phyloP scores from a whole-genome alignment of 768 basidiomycete species.

The Mycena rosella region DNA sequence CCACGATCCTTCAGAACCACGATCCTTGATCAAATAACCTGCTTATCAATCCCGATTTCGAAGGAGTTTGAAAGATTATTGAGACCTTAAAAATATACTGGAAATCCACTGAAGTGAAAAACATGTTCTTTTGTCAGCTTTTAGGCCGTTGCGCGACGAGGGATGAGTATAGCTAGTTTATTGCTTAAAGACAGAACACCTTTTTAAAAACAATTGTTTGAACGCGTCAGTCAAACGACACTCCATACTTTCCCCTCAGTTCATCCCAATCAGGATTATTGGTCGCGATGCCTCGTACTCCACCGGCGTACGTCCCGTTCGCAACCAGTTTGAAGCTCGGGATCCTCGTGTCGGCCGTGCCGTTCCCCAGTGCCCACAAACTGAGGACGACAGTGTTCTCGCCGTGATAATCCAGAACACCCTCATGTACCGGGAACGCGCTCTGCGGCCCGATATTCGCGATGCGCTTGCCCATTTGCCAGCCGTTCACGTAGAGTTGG shows the following conservation, averaged over 20 bases:
- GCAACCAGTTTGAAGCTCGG: conserved; percentile 33
- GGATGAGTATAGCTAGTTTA: no score
- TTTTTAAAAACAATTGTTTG: no score
- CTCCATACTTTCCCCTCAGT: conserved; percentile 27
- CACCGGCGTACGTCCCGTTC: conserved; percentile 28
- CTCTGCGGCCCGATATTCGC: conserved; percentile 54
- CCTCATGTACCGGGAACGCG: conserved; percentile 36
- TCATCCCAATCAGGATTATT: conserved; percentile 31
- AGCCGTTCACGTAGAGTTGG: conserved; percentile 68
- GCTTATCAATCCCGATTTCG: no score
- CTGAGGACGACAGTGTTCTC: conserved; percentile 33
- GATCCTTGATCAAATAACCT: no score
- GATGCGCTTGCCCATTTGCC: conserved; percentile 71
- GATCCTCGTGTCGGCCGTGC: conserved; percentile 25
- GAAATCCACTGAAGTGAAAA: no score
- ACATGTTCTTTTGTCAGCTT: no score
- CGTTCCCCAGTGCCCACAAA: conserved; percentile 33
- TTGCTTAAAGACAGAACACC: no score
- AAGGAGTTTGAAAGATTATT: no score
- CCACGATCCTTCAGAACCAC: no score
- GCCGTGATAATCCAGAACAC: conserved; percentile 24
- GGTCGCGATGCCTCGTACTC: conserved; percentile 2
- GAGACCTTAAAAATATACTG: no score
- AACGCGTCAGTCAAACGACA: neutral
- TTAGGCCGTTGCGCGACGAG: no score